These are phyloP conservation scores for Penicillium carneum DNA, from an alignment of 2,329 filamentous ascomycete genomes.

Conservation along the genomic window DNA sequence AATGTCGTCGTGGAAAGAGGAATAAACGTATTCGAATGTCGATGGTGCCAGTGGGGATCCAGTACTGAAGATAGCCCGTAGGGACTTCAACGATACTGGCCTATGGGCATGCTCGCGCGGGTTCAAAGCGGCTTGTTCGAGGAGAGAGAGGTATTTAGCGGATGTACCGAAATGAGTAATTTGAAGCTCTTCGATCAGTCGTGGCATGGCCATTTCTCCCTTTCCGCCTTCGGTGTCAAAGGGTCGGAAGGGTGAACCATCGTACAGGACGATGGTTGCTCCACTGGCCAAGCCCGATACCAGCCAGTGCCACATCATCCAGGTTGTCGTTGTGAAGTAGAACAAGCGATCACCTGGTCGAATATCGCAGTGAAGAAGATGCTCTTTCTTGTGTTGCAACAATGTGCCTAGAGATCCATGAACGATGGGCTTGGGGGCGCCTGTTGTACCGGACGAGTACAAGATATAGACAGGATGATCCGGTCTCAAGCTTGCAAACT, in stretches of 20 bases:
- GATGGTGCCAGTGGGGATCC: conserved; percentile 90
- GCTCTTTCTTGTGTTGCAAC: conserved; percentile 97
- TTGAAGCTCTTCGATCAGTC: conserved; percentile 76
- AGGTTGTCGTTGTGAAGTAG: conserved; percentile 93
- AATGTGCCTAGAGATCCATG: conserved; percentile 89
- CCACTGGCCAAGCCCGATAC: conserved; percentile 84
- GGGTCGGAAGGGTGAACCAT: conserved; percentile 87
- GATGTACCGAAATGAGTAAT: conserved; percentile 96
- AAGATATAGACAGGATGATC: conserved; percentile 92
- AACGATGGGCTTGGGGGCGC: conserved; percentile 87
- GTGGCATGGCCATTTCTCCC: conserved; percentile 81
- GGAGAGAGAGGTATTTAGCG: conserved; percentile 87
- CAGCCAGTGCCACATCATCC: conserved; percentile 99
- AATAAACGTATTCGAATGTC: conserved; percentile 89
- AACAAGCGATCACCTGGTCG: conserved; percentile 75
- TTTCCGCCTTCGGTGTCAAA: conserved; percentile 62
- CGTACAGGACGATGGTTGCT: conserved; percentile 84
- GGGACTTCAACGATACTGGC: conserved; percentile 52
- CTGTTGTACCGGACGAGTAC: conserved; percentile 91
- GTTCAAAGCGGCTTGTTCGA: conserved; percentile 77
- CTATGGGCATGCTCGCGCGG: conserved; percentile 62
- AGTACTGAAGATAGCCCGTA: conserved; percentile 91
- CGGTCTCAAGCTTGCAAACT: conserved; percentile 79
- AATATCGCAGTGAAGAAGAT: conserved; percentile 84
- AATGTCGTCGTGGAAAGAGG: conserved; percentile 77